Conservation (phyloP, 1,139 yeast species). For the Blastobotrys raffinosifermentans region DNA sequence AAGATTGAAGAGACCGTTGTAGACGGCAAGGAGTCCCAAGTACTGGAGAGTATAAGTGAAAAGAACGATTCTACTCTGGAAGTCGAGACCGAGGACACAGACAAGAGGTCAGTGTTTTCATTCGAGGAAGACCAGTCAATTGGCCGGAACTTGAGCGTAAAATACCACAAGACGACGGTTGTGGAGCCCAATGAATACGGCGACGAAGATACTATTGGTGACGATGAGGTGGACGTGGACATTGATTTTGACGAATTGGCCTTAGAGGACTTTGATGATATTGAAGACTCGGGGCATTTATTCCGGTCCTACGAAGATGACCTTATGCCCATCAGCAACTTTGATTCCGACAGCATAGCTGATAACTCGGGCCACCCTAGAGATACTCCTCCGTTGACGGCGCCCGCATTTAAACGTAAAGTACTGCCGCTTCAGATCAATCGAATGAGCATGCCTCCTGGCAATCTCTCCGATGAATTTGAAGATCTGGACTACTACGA, state of each 20-base stretch:
- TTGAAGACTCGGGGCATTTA: constrained; percentile 9
- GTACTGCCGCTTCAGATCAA: no score
- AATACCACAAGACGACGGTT: constrained; percentile 26
- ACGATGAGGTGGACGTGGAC: constrained; percentile 30
- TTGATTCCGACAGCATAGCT: constrained; percentile 1
- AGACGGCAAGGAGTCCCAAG: not conserved
- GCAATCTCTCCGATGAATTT: not conserved
- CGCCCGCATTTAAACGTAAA: no score
- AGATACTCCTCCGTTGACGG: no score
- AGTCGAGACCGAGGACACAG: constrained; percentile 11
- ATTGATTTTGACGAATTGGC: constrained; percentile 16
- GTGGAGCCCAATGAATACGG: not conserved
- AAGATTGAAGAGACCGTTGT: constrained; percentile 1
- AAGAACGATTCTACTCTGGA: not conserved
- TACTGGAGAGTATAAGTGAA: no score
- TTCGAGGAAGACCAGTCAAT: constrained; percentile 24
- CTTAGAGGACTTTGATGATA: constrained; percentile 13
- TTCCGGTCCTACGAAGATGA: constrained; percentile 6
- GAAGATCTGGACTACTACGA: constrained; percentile 13
- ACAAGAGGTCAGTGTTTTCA: constrained; percentile 26
- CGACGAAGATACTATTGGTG: constrained; percentile 13
- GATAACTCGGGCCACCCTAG: no score
- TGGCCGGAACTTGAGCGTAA: constrained; percentile 26
- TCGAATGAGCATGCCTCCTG: no score
- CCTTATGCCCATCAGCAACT: not conserved